Conservation (phyloP, 179 eudicot genomes). For the Patellifolia procumbens region DNA sequence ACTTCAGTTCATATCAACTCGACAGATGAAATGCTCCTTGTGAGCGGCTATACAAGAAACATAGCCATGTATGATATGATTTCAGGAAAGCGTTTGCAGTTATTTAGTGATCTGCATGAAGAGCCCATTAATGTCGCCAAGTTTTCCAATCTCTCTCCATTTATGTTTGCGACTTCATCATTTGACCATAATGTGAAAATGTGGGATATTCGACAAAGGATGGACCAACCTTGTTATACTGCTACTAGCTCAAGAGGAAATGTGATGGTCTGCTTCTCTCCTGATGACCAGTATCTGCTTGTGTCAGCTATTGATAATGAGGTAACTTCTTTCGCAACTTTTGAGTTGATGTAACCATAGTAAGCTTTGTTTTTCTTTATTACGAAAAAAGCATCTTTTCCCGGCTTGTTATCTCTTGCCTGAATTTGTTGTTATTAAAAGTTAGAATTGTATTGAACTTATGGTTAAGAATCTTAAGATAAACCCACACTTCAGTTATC, state of each 20-base stretch:
- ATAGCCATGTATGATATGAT: slow-evolving; percentile 81
- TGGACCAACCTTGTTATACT: slow-evolving; percentile 69
- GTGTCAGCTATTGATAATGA: slow-evolving; percentile 95
- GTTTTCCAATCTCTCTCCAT: slow-evolving; percentile 81
- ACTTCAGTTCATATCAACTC: slow-evolving; percentile 95
- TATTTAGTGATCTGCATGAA: slow-evolving; percentile 64
- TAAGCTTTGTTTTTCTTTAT: too few relatives aligned
- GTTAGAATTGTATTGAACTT: too few relatives aligned
- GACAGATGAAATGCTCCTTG: slow-evolving; percentile 78
- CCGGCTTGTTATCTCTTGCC: too few relatives aligned
- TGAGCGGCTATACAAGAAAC: slow-evolving; percentile 79
- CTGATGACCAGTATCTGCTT: slow-evolving; percentile 86
- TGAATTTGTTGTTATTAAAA: neutral
- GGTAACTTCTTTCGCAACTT: slow-evolving; percentile 40
- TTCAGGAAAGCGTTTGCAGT: slow-evolving; percentile 67
- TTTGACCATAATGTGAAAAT: slow-evolving; percentile 87
- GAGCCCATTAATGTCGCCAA: slow-evolving; percentile 93
- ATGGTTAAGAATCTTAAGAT: too few relatives aligned
- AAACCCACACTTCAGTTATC: too few relatives aligned
- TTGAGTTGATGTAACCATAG: neutral
- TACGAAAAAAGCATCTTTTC: too few relatives aligned
- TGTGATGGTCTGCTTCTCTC: slow-evolving; percentile 97
- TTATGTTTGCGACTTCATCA: slow-evolving; percentile 81
- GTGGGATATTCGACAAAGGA: slow-evolving; percentile 91
- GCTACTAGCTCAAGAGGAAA: slow-evolving; percentile 89